Evolutionary conservation across 179 eudicot genomes (phyloP), one percentile per base, ranked within the genome.

Genomic region (Silene noctiflora): DNA sequence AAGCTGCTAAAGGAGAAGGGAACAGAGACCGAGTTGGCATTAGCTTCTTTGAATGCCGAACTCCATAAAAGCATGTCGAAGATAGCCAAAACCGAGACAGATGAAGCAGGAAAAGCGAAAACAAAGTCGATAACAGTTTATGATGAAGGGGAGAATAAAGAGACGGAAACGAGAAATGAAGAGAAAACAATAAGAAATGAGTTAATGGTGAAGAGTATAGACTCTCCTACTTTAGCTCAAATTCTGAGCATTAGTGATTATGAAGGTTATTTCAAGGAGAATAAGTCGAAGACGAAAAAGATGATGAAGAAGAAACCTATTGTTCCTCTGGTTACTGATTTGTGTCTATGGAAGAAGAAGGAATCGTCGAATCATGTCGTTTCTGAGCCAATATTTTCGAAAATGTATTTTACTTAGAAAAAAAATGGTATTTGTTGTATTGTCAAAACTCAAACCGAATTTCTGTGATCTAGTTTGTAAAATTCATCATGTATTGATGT

Each of bases 31-130:
- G 94, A 90, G 87, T 84, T 88, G 69, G 91, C 90, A 1, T 60
- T 90, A 76, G 97, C 97, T 60, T 84, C 92, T 0, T 75, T 94
- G 67, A 89, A 90, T 7, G 98, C 94, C 0, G 90, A 92, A 82
- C 91, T 94, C 46, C 96, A 89, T 76, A 86, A 85, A 81, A 90
- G 84, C 83, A 89, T 92, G 94, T 88, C 94, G 0, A 92, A 88
- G 83, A 74, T 89, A 24, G 96, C 94, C 1, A 75, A 72, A 48
- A 85, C 85, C 1, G 97, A 94, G 81, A 94, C 89, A 24, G 84
- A 21, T 0, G 42, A 81, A 39, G 90, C 87, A 44, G 83, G 77
- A 59, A 81, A 76, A 33, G 81, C 83, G 12, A 80, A 64, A 29
- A 70, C 76, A 1, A 74, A 66, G 51, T 53, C 85, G 4, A 53